phyloP scores from a whole-genome alignment of 768 basidiomycete genomes.

The Nidularia pulvinata region DNA sequence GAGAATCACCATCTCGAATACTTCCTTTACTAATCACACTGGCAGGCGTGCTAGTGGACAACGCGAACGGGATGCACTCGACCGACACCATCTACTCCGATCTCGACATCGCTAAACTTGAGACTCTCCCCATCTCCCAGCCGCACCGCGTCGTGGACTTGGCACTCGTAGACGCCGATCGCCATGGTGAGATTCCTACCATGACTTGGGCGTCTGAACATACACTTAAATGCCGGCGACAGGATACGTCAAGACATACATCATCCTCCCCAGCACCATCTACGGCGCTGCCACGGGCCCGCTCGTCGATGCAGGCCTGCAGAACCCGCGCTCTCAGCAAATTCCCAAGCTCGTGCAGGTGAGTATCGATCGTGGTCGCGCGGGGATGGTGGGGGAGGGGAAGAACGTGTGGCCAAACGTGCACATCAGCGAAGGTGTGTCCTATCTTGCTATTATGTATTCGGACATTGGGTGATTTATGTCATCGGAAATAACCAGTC shows the following conservation, averaged over 20 bases:
- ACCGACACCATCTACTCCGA: constrained; percentile 46
- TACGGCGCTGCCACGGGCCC: constrained; percentile 45
- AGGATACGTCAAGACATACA: constrained; percentile 53
- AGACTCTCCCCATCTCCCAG: constrained; percentile 39
- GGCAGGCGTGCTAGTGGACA: constrained; percentile 37
- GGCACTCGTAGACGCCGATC: constrained; percentile 42
- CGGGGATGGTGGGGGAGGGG: constrained; percentile 51
- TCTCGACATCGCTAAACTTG: constrained; percentile 40
- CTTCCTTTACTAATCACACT: not conserved
- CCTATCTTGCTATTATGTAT: too few species aligned
- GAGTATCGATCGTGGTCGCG: constrained; percentile 39
- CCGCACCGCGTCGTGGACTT: constrained; percentile 52
- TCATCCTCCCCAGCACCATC: constrained; percentile 52
- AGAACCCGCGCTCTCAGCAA: constrained; percentile 49
- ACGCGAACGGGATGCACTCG: constrained; percentile 36
- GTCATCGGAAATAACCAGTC: constrained; percentile 19
- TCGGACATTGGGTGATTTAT: too few species aligned
- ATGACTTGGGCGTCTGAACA: too few species aligned
- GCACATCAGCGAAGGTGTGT: constrained; percentile 49
- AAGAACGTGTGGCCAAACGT: constrained; percentile 56
- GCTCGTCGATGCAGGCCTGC: constrained; percentile 49
- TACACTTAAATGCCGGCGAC: not conserved
- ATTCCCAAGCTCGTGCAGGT: constrained; percentile 43
- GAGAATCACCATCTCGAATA: not conserved
- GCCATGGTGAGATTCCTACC: constrained; percentile 29